Evolutionary conservation across 225 moss, liverwort and hornwort species (phyloP).

Genomic region (Climacium dendroides): DNA sequence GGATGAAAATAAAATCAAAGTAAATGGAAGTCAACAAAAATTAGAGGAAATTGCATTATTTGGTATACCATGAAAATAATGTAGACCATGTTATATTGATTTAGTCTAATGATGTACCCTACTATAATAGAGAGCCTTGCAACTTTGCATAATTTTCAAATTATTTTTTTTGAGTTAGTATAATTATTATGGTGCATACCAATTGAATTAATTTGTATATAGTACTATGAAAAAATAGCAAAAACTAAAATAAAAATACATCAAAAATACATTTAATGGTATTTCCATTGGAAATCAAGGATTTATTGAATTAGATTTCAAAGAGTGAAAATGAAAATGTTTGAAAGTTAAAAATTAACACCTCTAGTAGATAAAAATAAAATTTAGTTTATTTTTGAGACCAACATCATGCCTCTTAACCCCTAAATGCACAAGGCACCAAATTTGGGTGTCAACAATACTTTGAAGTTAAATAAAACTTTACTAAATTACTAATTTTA

Average conservation of each 20-base stretch:
- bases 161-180: no score
- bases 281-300: not conserved
- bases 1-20: not conserved
- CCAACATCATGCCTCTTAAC: not conserved
- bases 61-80: not conserved
- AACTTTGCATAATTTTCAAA: not conserved
- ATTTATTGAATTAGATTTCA: not conserved
- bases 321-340: not conserved
- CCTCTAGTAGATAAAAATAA: not conserved
- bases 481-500: not conserved
- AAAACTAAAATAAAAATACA: not conserved
- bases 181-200: not conserved
- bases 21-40: not conserved
- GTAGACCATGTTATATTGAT: not conserved
- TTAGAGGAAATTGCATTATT: no score
- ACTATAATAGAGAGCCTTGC: not conserved
- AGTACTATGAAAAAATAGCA: not conserved
- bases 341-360: not conserved
- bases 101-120: not conserved
- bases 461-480: not conserved
- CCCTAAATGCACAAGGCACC: not conserved
- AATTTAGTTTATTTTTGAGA: not conserved
- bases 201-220: not conserved
- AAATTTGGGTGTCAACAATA: fast-evolving
- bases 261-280: not conserved